Conservation (phyloP, 1,284 basidiomycete species). For the Porogramme epimiltina region DNA sequence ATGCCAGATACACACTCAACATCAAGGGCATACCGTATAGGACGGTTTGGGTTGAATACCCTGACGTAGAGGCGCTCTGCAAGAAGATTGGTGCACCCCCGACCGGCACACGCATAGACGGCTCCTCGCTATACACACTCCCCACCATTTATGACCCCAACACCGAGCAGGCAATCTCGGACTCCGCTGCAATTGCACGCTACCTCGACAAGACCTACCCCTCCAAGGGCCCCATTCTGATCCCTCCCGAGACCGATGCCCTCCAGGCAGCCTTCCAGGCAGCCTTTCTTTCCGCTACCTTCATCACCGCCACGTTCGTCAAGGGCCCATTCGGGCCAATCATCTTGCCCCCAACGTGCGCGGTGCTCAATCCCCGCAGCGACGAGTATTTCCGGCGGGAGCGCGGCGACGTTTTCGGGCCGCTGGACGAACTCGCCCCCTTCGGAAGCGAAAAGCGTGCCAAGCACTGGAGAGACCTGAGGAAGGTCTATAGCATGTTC, state of each 20-base stretch:
- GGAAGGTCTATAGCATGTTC: slow-evolving; percentile 30
- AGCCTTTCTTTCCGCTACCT: slow-evolving; percentile 12
- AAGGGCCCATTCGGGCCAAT: slow-evolving; percentile 26
- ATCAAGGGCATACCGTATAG: slow-evolving; percentile 37
- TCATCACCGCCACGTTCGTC: slow-evolving; percentile 20
- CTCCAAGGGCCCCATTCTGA: slow-evolving; percentile 20
- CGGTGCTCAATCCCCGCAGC: slow-evolving; percentile 29
- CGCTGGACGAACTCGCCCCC: slow-evolving; percentile 36
- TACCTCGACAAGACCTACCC: slow-evolving; percentile 39
- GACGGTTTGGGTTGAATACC: slow-evolving; percentile 40
- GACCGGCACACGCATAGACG: slow-evolving; percentile 25
- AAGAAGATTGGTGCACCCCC: slow-evolving; percentile 31
- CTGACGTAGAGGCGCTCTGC: slow-evolving; percentile 34
- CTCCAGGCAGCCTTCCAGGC: slow-evolving; percentile 29
- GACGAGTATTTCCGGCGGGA: slow-evolving; percentile 38
- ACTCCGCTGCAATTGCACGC: slow-evolving; percentile 34
- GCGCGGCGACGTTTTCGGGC: slow-evolving; percentile 5
- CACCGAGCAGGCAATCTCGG: slow-evolving; percentile 28
- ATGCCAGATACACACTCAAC: slow-evolving; percentile 33
- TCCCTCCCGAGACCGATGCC: slow-evolving; percentile 28
- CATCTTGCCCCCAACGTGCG: slow-evolving; percentile 29
- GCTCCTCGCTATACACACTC: slow-evolving; percentile 31
- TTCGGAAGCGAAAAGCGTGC: slow-evolving; percentile 23
- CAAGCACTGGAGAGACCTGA: slow-evolving; percentile 33
- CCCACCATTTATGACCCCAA: slow-evolving; percentile 34